Evolutionary conservation across 106 monocot genomes (phyloP), one percentile per base, ranked within the genome.

Genomic region (Dendrobium catenatum): DNA sequence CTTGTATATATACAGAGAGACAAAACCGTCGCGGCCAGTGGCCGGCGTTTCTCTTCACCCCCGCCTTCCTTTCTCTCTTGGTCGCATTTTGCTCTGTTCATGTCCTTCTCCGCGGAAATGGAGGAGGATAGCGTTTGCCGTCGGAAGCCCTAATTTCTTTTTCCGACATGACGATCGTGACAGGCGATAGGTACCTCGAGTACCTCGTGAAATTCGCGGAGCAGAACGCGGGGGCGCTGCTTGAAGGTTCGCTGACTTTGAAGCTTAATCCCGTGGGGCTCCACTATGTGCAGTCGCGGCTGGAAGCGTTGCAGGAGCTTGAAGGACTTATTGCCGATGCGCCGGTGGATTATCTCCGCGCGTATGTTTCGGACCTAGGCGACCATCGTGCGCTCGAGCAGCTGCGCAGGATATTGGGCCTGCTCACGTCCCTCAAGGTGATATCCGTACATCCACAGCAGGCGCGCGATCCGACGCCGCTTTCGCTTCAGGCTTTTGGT

Each of bases 351-450:
- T 99, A 95, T 83, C 91, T 99, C 27, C 90, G 98, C 33, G 93
- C 91, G 20, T 99, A 99, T 81, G 93, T 99, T 37, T 91, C 98
- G 55, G 98, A 99, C 79, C 90, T 99, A 37, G 98, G 98, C 8
- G 98, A 99, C 80, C 98, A 99, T 88, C 89, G 98, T 26, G 95
- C 98, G 51, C 79, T 99, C 54, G 98, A 99, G 88, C 95, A 90
- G 77, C 84, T 99, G 18, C 85, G 98, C 24, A 81, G 98, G 82
- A 95, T 99, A 77, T 84, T 99, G 47, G 75, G 88, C 8, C 83
- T 99, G 66, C 78, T 99, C 26, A 84, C 89, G 29, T 90, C 93
- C 31, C 81, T 99, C 17, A 95, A 95, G 88, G 86, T 99, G 11
- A 75, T 88, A 46, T 90, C 90, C 6, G 89, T 87, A 42, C 80